These are phyloP conservation scores for Ogataea hybrid DNA, from an alignment of 1,139 yeast genomes.

Conservation along the genomic window DNA sequence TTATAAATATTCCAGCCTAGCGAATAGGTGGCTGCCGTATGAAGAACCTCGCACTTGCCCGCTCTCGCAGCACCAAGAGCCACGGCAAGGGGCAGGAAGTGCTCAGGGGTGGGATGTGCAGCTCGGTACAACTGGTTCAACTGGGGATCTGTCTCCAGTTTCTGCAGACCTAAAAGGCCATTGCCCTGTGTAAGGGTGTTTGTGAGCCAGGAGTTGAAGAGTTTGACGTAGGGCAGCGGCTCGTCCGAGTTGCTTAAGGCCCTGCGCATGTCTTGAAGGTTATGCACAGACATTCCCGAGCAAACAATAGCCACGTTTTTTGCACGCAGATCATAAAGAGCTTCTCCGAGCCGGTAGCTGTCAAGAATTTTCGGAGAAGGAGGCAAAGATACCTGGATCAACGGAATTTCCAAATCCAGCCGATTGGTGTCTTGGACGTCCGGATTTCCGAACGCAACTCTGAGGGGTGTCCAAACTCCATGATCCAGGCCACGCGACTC, in stretches of 20 bases:
- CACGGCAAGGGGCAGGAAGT: slow-evolving; percentile 66
- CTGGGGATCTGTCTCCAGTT: slow-evolving; percentile 33
- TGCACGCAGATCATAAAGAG: slow-evolving; percentile 49
- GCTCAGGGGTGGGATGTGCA: slow-evolving; percentile 78
- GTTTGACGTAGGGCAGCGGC: slow-evolving; percentile 46
- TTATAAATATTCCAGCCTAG: slow-evolving; percentile 69
- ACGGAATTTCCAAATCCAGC: slow-evolving; percentile 48
- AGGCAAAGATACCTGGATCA: slow-evolving; percentile 66
- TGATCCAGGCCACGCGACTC: slow-evolving; percentile 69
- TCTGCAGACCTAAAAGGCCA: slow-evolving; percentile 33
- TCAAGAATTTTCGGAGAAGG: slow-evolving; percentile 43
- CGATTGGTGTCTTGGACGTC: slow-evolving; percentile 31
- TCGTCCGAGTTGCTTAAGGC: slow-evolving; percentile 25
- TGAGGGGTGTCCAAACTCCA: slow-evolving; percentile 80
- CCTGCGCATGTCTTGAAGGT: slow-evolving; percentile 51
- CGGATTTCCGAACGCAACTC: slow-evolving; percentile 60
- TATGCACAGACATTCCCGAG: slow-evolving; percentile 82
- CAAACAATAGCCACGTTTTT: slow-evolving; percentile 52
- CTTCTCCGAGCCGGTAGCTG: slow-evolving; percentile 57
- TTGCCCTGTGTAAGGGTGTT: slow-evolving; percentile 11
- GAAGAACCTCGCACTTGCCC: slow-evolving; percentile 44
- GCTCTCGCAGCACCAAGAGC: slow-evolving; percentile 57
- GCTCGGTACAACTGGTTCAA: slow-evolving; percentile 38
- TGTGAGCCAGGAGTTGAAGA: slow-evolving; percentile 46
- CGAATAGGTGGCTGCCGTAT: slow-evolving; percentile 43